phyloP scores from a whole-genome alignment of 495 filamentous ascomycete genomes.

The Apodospora peruviana region DNA sequence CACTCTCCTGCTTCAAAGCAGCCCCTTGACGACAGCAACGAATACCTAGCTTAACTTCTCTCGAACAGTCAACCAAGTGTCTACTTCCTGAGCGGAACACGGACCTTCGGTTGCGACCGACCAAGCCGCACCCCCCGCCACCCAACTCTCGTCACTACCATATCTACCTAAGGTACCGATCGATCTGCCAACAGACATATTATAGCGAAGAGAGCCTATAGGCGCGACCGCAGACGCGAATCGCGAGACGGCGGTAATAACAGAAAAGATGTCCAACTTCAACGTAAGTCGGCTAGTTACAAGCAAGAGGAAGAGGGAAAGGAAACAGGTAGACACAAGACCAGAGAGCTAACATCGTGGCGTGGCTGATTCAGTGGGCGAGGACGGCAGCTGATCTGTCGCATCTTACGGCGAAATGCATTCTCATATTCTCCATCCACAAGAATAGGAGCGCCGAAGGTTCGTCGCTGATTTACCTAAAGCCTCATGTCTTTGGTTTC shows the following conservation, averaged over 20 bases:
- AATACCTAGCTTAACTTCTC: background rate
- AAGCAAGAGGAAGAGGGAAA: background rate
- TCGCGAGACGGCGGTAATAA: no score
- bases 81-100: no score
- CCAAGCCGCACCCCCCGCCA: background rate
- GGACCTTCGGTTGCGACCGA: background rate
- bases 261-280: background rate
- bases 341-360: background rate
- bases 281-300: background rate
- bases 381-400: conserved; percentile 72
- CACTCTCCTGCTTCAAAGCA: background rate
- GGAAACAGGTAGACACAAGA: background rate
- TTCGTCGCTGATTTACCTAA: conserved; percentile 27
- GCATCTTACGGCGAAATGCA: conserved; percentile 78
- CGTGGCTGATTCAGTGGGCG: background rate
- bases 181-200: no score
- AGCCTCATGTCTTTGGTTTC: background rate
- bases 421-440: conserved; percentile 90
- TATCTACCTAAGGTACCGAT: no score
- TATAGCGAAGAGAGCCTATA: no score
- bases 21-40: background rate
- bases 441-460: conserved; percentile 83
- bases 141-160: background rate
- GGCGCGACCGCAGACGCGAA: background rate
- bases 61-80: no score